Evolutionary conservation across 345 rosid species (phyloP).

Genomic region (Kernera saxatilis): DNA sequence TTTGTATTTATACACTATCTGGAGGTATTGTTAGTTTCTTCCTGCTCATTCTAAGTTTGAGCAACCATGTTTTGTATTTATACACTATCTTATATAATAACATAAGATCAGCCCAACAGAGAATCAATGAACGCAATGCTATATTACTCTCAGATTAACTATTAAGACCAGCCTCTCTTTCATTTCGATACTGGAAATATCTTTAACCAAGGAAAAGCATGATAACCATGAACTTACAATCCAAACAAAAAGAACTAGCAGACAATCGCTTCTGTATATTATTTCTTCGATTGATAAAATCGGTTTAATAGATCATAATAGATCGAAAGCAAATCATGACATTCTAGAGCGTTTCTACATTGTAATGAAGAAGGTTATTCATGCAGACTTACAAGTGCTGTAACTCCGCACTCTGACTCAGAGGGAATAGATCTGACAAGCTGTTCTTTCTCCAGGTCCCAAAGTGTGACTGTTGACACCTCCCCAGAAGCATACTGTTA

Average conservation of each 20-base stretch:
- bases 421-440: constrained; percentile 65
- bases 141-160: background rate
- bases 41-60: constrained; percentile 6
- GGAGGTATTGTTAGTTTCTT: constrained; percentile 2
- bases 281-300: background rate
- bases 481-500: constrained; percentile 88
- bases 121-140: background rate
- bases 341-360: background rate
- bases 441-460: constrained; percentile 96
- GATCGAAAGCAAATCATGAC: background rate
- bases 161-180: background rate
- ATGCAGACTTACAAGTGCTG: constrained; percentile 70
- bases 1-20: background rate
- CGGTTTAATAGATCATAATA: background rate
- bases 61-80: no score
- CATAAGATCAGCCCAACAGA: background rate
- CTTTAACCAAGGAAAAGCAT: background rate
- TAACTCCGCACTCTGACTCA: constrained; percentile 65
- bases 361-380: constrained; percentile 9
- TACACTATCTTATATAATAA: no score
- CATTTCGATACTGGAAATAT: background rate
- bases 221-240: constrained; percentile 8
- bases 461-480: constrained; percentile 66
- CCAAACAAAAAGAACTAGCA: background rate
- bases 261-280: background rate